Evolutionary conservation across 176 grass and related monocot species (phyloP).

Genomic region (Cenchrus purpureus): DNA sequence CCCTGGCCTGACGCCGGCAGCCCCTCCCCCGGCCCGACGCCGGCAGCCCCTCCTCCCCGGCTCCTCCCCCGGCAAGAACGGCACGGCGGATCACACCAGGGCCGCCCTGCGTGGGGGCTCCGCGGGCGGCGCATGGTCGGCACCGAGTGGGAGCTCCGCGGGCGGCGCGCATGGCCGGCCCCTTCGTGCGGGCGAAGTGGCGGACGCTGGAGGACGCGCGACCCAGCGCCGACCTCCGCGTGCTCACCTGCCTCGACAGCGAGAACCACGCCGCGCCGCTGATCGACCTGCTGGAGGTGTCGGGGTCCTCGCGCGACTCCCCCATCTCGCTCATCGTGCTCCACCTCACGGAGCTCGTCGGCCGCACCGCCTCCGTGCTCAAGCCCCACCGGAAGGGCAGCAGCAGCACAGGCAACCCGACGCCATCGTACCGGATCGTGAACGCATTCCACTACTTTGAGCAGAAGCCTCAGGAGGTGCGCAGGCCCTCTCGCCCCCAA

Average conservation of each 20-base stretch:
- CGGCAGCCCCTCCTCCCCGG: no score
- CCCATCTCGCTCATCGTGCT: conserved; percentile 66
- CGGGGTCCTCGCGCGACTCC: conserved; percentile 18
- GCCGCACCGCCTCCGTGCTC: conserved; percentile 53
- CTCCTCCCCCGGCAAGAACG: no score
- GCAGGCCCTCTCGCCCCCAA: no score
- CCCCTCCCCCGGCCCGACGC: no score
- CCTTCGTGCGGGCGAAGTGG: conserved; percentile 35
- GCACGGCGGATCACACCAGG: no score
- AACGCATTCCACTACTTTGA: conserved; percentile 76
- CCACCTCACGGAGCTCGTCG: conserved; percentile 72
- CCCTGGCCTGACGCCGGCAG: no score
- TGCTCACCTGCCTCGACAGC: conserved; percentile 62
- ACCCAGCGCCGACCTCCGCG: conserved; percentile 45
- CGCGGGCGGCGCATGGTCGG: no score
- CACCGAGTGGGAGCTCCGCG: no score
- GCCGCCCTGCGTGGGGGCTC: no score
- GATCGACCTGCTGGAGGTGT: conserved; percentile 61
- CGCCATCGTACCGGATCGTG: conserved; percentile 61
- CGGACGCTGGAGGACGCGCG: conserved; percentile 44
- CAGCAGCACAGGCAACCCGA: neutral
- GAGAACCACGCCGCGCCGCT: conserved; percentile 73
- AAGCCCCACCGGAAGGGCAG: conserved; percentile 50
- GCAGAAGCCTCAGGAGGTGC: conserved; percentile 18
- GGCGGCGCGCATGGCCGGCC: no score